A percentile compares a stretch with the other conserved stretches of the same genome.
These are phyloP conservation scores for Diaporthe aspalathi DNA, from an alignment of 2,329 filamentous ascomycete species.

Conservation along the genomic window DNA sequence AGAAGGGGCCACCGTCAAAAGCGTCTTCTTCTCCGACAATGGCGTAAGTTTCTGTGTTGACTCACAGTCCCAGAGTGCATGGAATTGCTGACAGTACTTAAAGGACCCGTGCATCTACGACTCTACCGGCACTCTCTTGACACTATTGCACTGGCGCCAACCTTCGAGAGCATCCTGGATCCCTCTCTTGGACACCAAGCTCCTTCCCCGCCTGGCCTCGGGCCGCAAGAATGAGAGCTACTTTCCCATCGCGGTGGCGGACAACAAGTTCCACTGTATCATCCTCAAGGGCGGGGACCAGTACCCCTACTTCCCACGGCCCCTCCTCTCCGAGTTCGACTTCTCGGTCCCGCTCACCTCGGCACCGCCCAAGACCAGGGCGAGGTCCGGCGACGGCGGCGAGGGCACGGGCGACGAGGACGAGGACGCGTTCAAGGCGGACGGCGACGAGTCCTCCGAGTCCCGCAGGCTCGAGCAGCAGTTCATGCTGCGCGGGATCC, in stretches of 20 bases:
- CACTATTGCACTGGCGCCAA: constrained; percentile 90
- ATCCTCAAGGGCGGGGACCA: constrained; percentile 96
- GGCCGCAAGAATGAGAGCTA: constrained; percentile 91
- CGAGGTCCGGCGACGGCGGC: constrained; percentile 45
- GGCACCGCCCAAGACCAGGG: constrained; percentile 47
- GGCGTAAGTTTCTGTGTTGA: constrained; percentile 72
- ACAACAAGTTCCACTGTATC: constrained; percentile 96
- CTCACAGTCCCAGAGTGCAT: no score
- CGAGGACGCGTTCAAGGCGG: constrained; percentile 47
- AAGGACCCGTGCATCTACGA: constrained; percentile 97
- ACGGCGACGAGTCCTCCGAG: constrained; percentile 55
- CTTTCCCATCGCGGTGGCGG: constrained; percentile 94
- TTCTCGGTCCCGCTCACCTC: constrained; percentile 85
- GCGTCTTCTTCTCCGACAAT: constrained; percentile 89
- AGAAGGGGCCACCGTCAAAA: constrained; percentile 77
- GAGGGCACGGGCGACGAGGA: constrained; percentile 52
- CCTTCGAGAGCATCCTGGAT: constrained; percentile 90
- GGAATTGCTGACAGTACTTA: neutral
- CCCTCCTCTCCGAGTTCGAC: constrained; percentile 91
- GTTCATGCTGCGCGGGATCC: constrained; percentile 79
- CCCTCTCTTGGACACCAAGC: constrained; percentile 89
- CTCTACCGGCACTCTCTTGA: constrained; percentile 86
- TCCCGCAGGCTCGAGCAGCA: constrained; percentile 79
- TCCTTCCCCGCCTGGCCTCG: constrained; percentile 82
- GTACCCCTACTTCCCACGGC: constrained; percentile 92